phyloP scores from a whole-genome alignment of 345 rosid species.

The Limnanthes douglasii region DNA sequence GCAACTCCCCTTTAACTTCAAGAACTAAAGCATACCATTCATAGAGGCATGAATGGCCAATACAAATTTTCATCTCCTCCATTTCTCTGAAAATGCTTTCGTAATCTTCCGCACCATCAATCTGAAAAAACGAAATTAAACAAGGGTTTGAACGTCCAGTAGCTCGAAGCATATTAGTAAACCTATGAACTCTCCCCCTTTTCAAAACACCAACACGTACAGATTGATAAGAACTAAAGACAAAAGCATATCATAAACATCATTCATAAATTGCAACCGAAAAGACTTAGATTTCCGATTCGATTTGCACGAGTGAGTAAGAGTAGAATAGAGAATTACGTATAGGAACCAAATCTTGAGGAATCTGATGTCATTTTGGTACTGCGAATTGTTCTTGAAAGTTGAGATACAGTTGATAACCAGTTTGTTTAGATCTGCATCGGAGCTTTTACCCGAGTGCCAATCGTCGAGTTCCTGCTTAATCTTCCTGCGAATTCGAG shows the following conservation, averaged over 20 bases:
- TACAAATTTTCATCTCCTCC: conserved; percentile 38
- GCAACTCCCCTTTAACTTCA: conserved; percentile 64
- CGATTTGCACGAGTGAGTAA: not conserved
- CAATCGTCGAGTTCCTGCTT: conserved; percentile 26
- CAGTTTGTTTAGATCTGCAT: conserved; percentile 28
- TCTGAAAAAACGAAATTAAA: conserved; percentile 17
- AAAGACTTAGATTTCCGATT: conserved; percentile 1
- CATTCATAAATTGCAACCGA: not conserved
- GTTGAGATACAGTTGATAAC: conserved; percentile 29
- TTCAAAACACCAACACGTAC: not conserved
- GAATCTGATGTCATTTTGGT: conserved; percentile 67
- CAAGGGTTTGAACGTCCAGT: too few relatives aligned
- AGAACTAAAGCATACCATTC: conserved; percentile 70
- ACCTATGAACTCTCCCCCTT: too few relatives aligned
- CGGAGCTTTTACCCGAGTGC: conserved; percentile 15
- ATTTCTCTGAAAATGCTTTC: conserved; percentile 41
- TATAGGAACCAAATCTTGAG: conserved; percentile 89
- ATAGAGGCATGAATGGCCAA: conserved; percentile 37
- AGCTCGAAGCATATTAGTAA: too few relatives aligned
- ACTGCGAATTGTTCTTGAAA: conserved; percentile 42
- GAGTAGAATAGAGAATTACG: conserved; percentile 19
- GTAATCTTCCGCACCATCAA: conserved; percentile 44
- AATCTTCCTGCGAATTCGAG: conserved; percentile 32
- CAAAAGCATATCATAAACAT: not conserved
- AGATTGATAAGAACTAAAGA: not conserved